Conservation (phyloP, 2,329 filamentous ascomycete species). For the Trichoderma sp. region DNA sequence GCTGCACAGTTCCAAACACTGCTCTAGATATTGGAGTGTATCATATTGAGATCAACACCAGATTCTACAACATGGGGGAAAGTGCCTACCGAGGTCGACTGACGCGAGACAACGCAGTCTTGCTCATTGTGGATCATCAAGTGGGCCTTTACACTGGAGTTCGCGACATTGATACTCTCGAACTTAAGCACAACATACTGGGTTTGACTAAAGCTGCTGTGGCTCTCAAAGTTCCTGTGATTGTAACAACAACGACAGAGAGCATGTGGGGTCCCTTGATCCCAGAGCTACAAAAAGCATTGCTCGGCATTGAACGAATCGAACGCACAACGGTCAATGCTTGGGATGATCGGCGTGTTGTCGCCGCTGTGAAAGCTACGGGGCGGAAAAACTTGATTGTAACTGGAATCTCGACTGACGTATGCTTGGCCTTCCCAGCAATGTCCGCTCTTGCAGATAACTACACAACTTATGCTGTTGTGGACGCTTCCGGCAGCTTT, state of each 20-base stretch:
- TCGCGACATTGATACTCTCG: background rate
- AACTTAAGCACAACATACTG: conserved; percentile 2
- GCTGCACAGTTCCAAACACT: no score
- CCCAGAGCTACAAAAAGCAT: background rate
- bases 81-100: background rate
- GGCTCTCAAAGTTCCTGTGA: background rate
- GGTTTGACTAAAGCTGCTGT: background rate
- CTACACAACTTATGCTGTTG: no score
- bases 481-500: background rate
- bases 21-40: no score
- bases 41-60: no score
- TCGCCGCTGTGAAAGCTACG: background rate
- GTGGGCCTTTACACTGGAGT: conserved; percentile 1
- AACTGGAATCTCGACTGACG: background rate
- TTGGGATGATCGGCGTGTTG: background rate
- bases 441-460: no score
- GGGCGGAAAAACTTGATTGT: background rate
- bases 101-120: background rate
- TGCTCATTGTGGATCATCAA: background rate
- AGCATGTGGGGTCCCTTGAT: background rate
- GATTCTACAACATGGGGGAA: background rate
- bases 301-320: background rate
- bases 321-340: conserved; percentile 11
- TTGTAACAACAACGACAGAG: background rate
- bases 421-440: background rate